Evolutionary conservation across 2,329 filamentous ascomycete species (phyloP).

Genomic region (Pseudogymnoascus destructans): DNA sequence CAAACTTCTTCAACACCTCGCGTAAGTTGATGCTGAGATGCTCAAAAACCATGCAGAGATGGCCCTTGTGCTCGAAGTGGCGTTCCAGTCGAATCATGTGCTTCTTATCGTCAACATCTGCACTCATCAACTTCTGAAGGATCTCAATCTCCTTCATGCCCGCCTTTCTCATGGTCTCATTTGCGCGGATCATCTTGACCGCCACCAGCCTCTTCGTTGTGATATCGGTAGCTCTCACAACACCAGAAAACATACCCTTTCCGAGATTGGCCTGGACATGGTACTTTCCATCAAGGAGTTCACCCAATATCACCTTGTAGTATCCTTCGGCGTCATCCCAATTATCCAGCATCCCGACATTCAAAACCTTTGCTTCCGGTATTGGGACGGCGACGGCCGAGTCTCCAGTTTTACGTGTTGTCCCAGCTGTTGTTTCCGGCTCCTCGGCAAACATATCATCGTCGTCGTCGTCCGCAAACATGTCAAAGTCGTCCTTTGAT

Average conservation of each 20-base stretch:
- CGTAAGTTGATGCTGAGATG: slow-evolving; percentile 86
- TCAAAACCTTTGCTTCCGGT: slow-evolving; percentile 40
- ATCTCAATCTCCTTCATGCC: slow-evolving; percentile 93
- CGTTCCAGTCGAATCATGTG: slow-evolving; percentile 82
- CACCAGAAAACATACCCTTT: slow-evolving; percentile 91
- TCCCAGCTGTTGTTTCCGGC: slow-evolving; percentile 28
- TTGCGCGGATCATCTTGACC: slow-evolving; percentile 96
- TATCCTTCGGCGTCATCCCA: slow-evolving; percentile 92
- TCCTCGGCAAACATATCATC: slow-evolving; percentile 50
- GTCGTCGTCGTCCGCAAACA: slow-evolving; percentile 77
- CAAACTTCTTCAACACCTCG: slow-evolving; percentile 90
- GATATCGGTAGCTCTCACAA: slow-evolving; percentile 76
- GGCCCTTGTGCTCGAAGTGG: slow-evolving; percentile 84
- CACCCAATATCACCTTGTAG: slow-evolving; percentile 87
- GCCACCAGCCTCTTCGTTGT: slow-evolving; percentile 67
- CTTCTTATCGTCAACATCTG: slow-evolving; percentile 79
- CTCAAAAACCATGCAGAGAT: slow-evolving; percentile 95
- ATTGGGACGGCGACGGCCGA: slow-evolving; percentile 35
- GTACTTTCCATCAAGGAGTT: slow-evolving; percentile 79
- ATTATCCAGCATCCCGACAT: slow-evolving; percentile 73
- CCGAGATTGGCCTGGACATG: slow-evolving; percentile 79
- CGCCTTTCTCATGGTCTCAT: slow-evolving; percentile 84
- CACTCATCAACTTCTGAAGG: slow-evolving; percentile 70
- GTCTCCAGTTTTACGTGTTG: slow-evolving; percentile 30
- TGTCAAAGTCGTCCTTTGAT: slow-evolving; percentile 58